A percentile compares a stretch with the other conserved stretches of the same genome.
Conservation (phyloP, 257 asterid genomes). For the Nicotiana knightiana region DNA sequence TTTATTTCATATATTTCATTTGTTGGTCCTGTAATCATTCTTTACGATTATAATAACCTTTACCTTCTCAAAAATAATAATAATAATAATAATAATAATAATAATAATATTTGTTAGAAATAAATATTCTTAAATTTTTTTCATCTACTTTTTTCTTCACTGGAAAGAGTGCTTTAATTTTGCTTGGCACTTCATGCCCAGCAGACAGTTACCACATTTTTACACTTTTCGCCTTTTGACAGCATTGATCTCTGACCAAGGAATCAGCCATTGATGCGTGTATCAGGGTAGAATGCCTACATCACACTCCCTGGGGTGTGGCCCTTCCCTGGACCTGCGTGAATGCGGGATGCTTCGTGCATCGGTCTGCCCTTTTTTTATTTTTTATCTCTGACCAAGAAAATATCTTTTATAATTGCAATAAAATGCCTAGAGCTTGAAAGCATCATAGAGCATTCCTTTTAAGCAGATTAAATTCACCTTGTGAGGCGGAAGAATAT, state of each 20-base stretch:
- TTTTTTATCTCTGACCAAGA: not conserved
- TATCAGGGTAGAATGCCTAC: too few species aligned
- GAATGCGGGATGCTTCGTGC: too few species aligned
- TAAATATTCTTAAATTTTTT: not conserved
- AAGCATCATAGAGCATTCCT: not conserved
- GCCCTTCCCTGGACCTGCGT: too few species aligned
- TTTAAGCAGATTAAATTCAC: constrained; percentile 24
- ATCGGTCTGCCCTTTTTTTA: too few species aligned
- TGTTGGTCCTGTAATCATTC: not conserved
- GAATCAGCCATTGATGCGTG: too few species aligned
- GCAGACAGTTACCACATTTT: not conserved
- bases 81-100: too few species aligned
- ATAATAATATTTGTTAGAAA: not conserved
- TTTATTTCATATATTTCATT: not conserved
- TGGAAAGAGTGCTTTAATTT: not conserved
- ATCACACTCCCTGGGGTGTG: too few species aligned
- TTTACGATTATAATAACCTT: not conserved
- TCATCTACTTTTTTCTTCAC: not conserved
- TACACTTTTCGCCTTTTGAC: not conserved
- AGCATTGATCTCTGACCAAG: not conserved
- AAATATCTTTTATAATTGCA: not conserved
- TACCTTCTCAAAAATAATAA: too few species aligned
- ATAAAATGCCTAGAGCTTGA: not conserved
- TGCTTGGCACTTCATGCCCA: not conserved
- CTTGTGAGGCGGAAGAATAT: constrained; percentile 93